Base-by-base conservation (phyloP, 2,329 filamentous ascomycete genomes). In the Canariomyces notabilis region DNA sequence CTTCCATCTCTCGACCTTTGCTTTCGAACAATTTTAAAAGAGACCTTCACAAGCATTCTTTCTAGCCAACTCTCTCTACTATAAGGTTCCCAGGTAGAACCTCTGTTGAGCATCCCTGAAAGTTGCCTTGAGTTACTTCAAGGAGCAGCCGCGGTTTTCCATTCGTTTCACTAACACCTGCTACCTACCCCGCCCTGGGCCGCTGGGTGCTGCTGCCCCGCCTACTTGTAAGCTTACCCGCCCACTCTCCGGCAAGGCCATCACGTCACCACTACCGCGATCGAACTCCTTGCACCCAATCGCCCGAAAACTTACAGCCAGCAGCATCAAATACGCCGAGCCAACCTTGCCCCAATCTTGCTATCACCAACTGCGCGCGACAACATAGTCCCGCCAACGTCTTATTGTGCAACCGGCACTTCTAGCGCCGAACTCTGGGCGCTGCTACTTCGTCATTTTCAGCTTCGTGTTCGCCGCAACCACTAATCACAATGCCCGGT, bases 401-500 rank as follows among this genome's bases (percentile, higher is more conserved):
- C 22, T 4, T 9, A 29, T 9, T 11, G 26, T 11, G 26, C 22
- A 4, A 29, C 3, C 26, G 26, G n/a, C n/a, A n/a, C n/a, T n/a
- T n/a, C n/a, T 9, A 29, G 26, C 8, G 7, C 26, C 26, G 26
- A 11, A 29, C 26, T 8, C 26, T 9, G 26, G 11, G 4, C 26
- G 26, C 26, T 26, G 6, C 11, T 6, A 6, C 22, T 26, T 29
- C 14, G 14, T 9, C 26, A 12, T 29, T 12, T 29, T 12, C 8
- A 9, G 26, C 26, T 11, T 12, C 26, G 26, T 12, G 14, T 29
- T 9, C 14, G 14, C 26, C 23, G 3, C 19, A 20, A 14, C 15
- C 21, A 6, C 37, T 31, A 21, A 5, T 33, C 49, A 55, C 44
- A 22, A 59, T 59, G 57, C 52, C 57, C 18, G 41, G 37, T 18